These are phyloP conservation scores for Trametes gibbosa DNA, from an alignment of 768 basidiomycete species.

Conservation along the genomic window DNA sequence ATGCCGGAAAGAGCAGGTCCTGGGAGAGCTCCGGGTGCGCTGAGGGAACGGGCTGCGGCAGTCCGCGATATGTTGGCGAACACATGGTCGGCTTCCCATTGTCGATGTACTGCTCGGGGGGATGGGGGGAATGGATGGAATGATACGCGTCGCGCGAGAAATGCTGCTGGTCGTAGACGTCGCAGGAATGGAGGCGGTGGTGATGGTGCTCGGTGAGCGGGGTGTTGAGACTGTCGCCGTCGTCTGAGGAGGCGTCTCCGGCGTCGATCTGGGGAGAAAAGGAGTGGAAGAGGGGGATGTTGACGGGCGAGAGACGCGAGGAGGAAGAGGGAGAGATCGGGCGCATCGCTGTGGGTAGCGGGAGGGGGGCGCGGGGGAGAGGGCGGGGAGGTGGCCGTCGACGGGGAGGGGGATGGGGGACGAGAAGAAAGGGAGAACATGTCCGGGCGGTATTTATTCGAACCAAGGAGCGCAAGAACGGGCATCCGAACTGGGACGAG, in stretches of 20 bases:
- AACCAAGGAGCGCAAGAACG: slow-evolving; percentile 7
- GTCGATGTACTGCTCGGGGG: not conserved
- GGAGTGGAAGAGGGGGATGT: slow-evolving; percentile 22
- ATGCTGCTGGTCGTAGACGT: slow-evolving; percentile 21
- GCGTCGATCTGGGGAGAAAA: slow-evolving; percentile 35
- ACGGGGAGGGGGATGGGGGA: slow-evolving; percentile 13
- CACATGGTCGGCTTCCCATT: slow-evolving; percentile 1
- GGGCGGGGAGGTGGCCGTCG: slow-evolving; percentile 16
- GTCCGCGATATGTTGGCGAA: slow-evolving; percentile 8
- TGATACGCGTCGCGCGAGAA: slow-evolving; percentile 13
- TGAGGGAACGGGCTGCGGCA: slow-evolving; percentile 1
- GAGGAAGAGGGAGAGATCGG: slow-evolving; percentile 2
- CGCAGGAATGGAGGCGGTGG: slow-evolving; percentile 26
- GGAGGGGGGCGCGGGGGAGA: not conserved
- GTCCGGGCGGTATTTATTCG: slow-evolving; percentile 19
- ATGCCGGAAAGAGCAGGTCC: slow-evolving; percentile 13
- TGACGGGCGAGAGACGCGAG: not conserved
- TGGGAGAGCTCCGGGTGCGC: slow-evolving; percentile 15
- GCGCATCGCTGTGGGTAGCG: not conserved
- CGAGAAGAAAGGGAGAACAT: slow-evolving; percentile 12
- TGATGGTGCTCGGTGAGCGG: slow-evolving; percentile 36
- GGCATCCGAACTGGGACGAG: slow-evolving; percentile 10
- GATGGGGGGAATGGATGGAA: not conserved
- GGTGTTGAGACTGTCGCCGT: slow-evolving; percentile 41
- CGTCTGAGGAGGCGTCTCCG: slow-evolving; percentile 35